Evolutionary conservation across 1,284 basidiomycete species (phyloP), one percentile per base, ranked within the genome.

Genomic region (Stygiomarasmius scandens): DNA sequence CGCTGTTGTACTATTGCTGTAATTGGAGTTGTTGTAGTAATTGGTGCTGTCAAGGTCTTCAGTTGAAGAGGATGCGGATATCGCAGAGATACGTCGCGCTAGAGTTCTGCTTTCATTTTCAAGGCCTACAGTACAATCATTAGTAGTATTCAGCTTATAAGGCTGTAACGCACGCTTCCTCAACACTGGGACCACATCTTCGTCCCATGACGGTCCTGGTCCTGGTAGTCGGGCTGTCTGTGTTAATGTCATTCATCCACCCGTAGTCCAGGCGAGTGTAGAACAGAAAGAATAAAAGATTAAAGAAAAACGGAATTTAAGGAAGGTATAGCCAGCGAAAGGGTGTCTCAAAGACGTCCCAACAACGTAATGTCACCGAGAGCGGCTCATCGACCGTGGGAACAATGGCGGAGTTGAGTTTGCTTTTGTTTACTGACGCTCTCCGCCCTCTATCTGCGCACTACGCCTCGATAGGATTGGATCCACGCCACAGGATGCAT

Each of bases 51-150:
- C 47, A 50, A 71, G 64, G 54, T 80, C 80, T 65, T 77, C 78
- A n/a, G 64, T 44, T 3, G 85, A 85, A 20, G 78, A 75, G 50
- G n/a, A n/a, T n/a, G 89, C 77, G 49, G 89, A 90, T 27, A 86
- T 79, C 60, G 85, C 81, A 54, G 89, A 91, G 69, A 92, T 84
- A 58, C 89, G 85, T 63, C 83, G 85, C 34, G 90, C 77, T 59
- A 92, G 77, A 19, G 83, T 83, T 44, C 83, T 79, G 65, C 88
- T 90, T 74, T 92, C 89, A 61, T 75, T 80, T 71, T 92, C 84
- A 19, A 92, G 80, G 57, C 89, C 90, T 92, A n/a, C 58, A 48
- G 20, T 54, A 36, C 54, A 47, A 48, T 29, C 51, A 52, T 50
- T 47, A 14, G 36, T 54, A 29, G 56, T 27, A 22, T 49, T 22